Evolutionary conservation across 352 stramenopile species (phyloP), one percentile per base, ranked within the genome.

Genomic region (Pythium sp.): DNA sequence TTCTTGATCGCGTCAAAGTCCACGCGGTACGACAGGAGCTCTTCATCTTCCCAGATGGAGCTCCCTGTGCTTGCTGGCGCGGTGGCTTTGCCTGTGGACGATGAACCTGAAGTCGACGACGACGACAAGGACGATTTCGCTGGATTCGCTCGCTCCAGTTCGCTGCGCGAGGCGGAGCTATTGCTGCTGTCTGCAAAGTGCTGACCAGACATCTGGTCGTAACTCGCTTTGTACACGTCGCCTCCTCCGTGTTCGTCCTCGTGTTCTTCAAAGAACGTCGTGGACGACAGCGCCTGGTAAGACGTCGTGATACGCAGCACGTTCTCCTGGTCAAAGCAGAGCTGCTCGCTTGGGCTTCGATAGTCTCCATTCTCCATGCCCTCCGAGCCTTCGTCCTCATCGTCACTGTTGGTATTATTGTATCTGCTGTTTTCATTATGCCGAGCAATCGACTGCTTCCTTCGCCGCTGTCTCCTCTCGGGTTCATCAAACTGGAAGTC

Each of bases 401-500:
- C 49, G 3, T 22, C 15, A 14, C 24, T 63, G 46, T 47, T 26
- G 56, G 6, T 51, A 26, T 32, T 51, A 26, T 32, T 36, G 6
- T 15, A 15, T 36, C 34, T 36, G 14, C 0, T 49, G 26, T 58
- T 43, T 1, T 11, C 36, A 43, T 43, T n/a, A 60, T 11, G 8
- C 18, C 20, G 55, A 60, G 30, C 18, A 32, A 7, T 41, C 38
- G 26, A 26, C 5, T 32, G 30, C 5, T 36, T 32, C 9, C n/a
- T 49, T n/a, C 32, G 47, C 47, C 14, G 46, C 12, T 26, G 46
- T 4, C 46, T 49, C 26, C 46, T 34, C 51, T 67, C 61, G 5
- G 61, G 61, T 24, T 68, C 63, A 9, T 68, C 53, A 34, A 68
- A 68, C 54, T 46, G 36, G 30, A 68, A 68, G 34, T 68, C 53